Evolutionary conservation across 129 eudicot genomes (phyloP), one percentile per base, ranked within the genome.

Genomic region (Pittosporum tobira): DNA sequence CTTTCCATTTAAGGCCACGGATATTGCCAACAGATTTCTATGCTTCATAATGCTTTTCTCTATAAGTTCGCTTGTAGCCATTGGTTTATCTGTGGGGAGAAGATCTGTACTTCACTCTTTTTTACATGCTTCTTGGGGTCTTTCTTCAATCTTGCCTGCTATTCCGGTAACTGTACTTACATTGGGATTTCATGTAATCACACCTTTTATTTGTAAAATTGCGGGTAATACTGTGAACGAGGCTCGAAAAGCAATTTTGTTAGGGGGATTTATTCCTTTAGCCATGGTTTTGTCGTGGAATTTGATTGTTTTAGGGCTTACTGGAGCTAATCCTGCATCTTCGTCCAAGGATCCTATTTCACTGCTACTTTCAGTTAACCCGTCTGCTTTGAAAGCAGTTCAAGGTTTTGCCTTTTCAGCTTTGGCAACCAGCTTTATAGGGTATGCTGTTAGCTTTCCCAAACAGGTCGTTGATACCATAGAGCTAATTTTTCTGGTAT

Each of bases 91-190:
- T n/a, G 72, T 69, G 7, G 75, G 72, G 12, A 69, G 80, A 59
- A 54, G 47, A 19, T 69, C 47, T 49, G 21, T 75, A 15, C 29
- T 69, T 46, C 27, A 51, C 44, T 75, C 80, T 36, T 64, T 75
- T 29, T 12, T 38, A 13, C 62, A 69, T 36, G 63, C 72, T 16
- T 69, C 75, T 18, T 75, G 75, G 80, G 40, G 42, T 34, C 14
- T 75, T 48, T 57, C 70, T 21, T 57, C 75, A 21, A 40, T 75
- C 34, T 48, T 75, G 63, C 80, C 80, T 51, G 80, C 75, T 24
- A 64, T 75, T 48, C 80, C 80, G 27, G 71, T 75, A 9, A 63
- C 80, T 58, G 80, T 75, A 60, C 80, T 75, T 46, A 75, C 80
- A 38, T 46, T 75, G 47, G 80, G 80, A n/a, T 75, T 75, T 44